Percentiles rank a stretch among this genome's conserved stretches.
phyloP scores from a whole-genome alignment of 2,329 filamentous ascomycete species.

The Sarocladiaceae sp. region DNA sequence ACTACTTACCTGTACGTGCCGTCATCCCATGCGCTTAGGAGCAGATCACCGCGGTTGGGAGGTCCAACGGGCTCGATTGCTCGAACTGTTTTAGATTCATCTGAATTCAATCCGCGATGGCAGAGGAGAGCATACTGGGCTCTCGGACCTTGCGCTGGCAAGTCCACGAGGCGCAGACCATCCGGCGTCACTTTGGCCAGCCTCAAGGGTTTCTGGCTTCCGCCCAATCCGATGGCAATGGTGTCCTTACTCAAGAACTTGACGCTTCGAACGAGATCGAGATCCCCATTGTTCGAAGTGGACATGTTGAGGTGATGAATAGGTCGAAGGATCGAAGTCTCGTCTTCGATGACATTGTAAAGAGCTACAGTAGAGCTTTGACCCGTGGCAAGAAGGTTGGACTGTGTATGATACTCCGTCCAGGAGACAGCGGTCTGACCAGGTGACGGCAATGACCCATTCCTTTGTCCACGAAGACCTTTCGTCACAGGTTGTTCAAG shows the following conservation, averaged over 20 bases:
- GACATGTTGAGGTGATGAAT: conserved; percentile 22
- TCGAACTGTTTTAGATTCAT: conserved; percentile 33
- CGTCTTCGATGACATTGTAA: conserved; percentile 18
- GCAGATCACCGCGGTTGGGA: conserved; percentile 29
- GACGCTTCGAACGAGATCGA: conserved; percentile 23
- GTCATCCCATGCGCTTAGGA: conserved; percentile 49
- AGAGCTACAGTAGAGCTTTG: conserved; percentile 24
- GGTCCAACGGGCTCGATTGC: conserved; percentile 39
- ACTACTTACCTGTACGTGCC: conserved; percentile 35
- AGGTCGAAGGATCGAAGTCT: conserved; percentile 13
- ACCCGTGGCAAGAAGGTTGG: conserved; percentile 24
- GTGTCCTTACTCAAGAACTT: conserved; percentile 41
- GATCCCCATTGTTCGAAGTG: conserved; percentile 14
- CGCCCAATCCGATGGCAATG: conserved; percentile 39
- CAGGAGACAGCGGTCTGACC: conserved; percentile 25
- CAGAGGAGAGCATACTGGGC: background rate
- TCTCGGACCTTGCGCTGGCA: conserved; percentile 23
- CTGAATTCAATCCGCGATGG: conserved; percentile 14
- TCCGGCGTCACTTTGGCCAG: conserved; percentile 40
- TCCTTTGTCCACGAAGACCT: background rate
- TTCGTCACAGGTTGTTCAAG: background rate
- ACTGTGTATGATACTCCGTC: conserved; percentile 25
- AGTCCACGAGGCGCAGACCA: conserved; percentile 31
- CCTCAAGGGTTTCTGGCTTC: conserved; percentile 35
- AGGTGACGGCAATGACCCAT: conserved; percentile 16